phyloP scores from a whole-genome alignment of 306 rosid genomes.

The Citrullus mucosospermus region DNA sequence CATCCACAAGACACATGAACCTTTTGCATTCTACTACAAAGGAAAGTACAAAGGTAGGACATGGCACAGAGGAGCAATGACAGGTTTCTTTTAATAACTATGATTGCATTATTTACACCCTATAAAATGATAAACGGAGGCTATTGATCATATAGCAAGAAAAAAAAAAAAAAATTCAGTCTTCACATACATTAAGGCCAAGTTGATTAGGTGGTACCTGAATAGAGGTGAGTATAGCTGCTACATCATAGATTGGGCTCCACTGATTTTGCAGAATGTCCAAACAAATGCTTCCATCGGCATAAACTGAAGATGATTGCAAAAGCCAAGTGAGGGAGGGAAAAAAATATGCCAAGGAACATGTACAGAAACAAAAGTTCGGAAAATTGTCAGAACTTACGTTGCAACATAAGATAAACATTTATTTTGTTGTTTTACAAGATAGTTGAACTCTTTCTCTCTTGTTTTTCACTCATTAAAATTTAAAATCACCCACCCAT shows the following conservation, averaged over 20 bases:
- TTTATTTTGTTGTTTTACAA: neutral
- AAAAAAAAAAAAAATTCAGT: neutral
- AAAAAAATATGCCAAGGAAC: neutral
- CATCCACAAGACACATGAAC: neutral
- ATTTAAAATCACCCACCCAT: neutral
- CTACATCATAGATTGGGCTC: conserved; percentile 97
- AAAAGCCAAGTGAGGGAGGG: neutral
- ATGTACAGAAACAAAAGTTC: neutral
- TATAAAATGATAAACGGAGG: neutral
- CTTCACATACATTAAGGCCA: neutral
- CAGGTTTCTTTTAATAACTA: neutral
- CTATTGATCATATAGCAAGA: neutral
- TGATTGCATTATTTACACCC: neutral
- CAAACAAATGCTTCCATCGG: conserved; percentile 96
- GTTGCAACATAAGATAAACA: neutral
- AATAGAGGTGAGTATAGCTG: conserved; percentile 93
- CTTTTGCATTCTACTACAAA: neutral
- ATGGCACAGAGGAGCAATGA: neutral
- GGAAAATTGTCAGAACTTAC: neutral
- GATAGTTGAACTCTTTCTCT: neutral
- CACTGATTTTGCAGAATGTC: conserved; percentile 94
- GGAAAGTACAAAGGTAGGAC: neutral
- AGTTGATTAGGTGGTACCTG: conserved; percentile 45
- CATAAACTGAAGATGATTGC: conserved; percentile 46
- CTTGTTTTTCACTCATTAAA: neutral